Base-by-base conservation (phyloP, 305 asterid species). In the Nicotiana rustica region DNA sequence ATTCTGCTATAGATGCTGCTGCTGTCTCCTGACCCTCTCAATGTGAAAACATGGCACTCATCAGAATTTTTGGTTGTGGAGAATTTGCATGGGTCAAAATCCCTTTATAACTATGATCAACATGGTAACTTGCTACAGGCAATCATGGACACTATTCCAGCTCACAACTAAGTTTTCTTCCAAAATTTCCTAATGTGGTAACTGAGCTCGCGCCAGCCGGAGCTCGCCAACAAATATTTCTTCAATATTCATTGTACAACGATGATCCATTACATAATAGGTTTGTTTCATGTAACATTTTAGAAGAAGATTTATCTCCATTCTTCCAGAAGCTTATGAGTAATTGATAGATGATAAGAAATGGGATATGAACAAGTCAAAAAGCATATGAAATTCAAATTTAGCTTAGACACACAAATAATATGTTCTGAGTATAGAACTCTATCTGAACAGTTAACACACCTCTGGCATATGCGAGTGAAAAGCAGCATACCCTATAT, bases 401-500 rank as follows among this genome's bases (percentile, higher is more conserved):
- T 18, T 41, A 8, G 36, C 7, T 49, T 2, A 41, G 49, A 41
- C 65, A 61, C 41, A 47, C n/a, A 49, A 49, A 77, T 31, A 73
- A 49, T 31, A 8, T 29, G 44, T 25, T 44, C 61, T 0, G 14
- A 61, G 67, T 64, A 7, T 21, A 21, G 5, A 75, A 52, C 47
- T 49, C 44, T 29, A 49, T 75, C 15, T 61, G 66, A 41, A n/a
- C n/a, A 55, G 49, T 47, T 67, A 61, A 80, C 81, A 52, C 85
- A 96, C 98, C 96, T 92, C 92, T 25, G 97, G 95, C 82, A 86
- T 85, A 35, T 61, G 93, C 33, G 95, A 88, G 90, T 85, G 88
- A 82, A 87, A 80, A 89, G 95, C 92, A 60, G 95, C 84, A 81
- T 96, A 96, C 41, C 98, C 98, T 31, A 86, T 89, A 84, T 96